These are phyloP conservation scores for Thermothielavioides terrestris DNA, from an alignment of 495 filamentous ascomycete species.

Conservation along the genomic window DNA sequence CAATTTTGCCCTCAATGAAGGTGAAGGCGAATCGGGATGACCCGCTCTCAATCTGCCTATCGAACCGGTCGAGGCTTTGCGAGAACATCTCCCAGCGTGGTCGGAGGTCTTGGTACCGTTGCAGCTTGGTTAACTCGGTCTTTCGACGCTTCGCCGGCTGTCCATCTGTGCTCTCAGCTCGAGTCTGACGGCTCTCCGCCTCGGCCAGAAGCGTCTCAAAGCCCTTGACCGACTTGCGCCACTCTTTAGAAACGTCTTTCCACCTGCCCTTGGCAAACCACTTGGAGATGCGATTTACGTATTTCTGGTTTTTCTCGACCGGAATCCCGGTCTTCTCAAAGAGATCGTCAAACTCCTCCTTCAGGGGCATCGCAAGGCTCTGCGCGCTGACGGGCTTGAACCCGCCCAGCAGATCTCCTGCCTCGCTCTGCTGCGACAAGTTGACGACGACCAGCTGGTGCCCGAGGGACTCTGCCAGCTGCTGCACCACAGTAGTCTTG, in stretches of 20 bases:
- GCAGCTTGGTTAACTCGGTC: conserved; percentile 56
- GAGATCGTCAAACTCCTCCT: conserved; percentile 86
- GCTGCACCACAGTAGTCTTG: conserved; percentile 92
- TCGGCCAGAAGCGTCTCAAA: conserved; percentile 63
- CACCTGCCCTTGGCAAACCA: conserved; percentile 74
- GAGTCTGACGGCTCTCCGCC: conserved; percentile 25
- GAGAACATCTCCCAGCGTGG: conserved; percentile 76
- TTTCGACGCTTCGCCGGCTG: conserved; percentile 77
- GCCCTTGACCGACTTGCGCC: conserved; percentile 81
- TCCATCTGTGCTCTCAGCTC: conserved; percentile 37
- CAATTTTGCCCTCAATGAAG: conserved; percentile 91
- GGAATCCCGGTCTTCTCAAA: conserved; percentile 77
- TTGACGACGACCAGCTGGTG: conserved; percentile 85
- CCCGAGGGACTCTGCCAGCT: conserved; percentile 72
- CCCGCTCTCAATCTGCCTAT: conserved; percentile 68
- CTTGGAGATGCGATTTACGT: conserved; percentile 69
- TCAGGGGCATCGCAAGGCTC: conserved; percentile 77
- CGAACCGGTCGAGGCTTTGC: conserved; percentile 64
- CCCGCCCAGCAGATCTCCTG: conserved; percentile 82
- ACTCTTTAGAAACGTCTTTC: conserved; percentile 71
- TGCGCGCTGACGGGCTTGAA: conserved; percentile 92
- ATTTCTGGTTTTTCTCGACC: conserved; percentile 73
- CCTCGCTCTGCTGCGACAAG: conserved; percentile 94
- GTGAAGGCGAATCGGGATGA: conserved; percentile 83
- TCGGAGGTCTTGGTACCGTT: conserved; percentile 48